These are phyloP conservation scores for Rhodomyrtus tomentosa DNA, from an alignment of 345 rosid genomes.

Conservation along the genomic window DNA sequence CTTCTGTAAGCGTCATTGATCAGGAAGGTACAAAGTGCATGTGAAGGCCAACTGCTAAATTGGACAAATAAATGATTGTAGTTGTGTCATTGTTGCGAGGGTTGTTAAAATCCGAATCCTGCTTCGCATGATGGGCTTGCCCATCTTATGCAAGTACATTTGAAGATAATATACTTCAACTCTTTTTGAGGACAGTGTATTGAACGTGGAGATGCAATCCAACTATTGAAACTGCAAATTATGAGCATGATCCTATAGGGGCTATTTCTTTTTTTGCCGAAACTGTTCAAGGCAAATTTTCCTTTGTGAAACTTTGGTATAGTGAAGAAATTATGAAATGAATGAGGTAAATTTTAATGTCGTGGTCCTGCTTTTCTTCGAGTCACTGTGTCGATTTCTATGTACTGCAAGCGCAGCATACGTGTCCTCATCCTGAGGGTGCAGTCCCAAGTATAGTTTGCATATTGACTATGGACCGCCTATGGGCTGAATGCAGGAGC, in stretches of 20 bases:
- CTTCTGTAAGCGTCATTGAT: constrained; percentile 53
- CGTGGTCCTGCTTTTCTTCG: neutral
- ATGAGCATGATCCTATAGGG: neutral
- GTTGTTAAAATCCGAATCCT: neutral
- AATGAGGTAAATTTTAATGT: neutral
- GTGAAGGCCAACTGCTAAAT: neutral
- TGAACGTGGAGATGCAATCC: neutral
- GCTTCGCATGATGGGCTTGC: neutral
- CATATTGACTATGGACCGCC: neutral
- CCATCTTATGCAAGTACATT: neutral
- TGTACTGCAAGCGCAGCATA: neutral
- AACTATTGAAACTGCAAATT: neutral
- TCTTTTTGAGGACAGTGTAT: neutral
- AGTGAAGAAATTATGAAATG: neutral
- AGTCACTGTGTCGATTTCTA: neutral
- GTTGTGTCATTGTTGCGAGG: neutral
- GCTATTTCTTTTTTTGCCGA: neutral
- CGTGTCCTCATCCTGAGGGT: neutral
- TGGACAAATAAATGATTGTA: neutral
- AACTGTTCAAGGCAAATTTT: neutral
- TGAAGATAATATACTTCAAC: neutral
- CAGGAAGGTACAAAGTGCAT: constrained; percentile 27
- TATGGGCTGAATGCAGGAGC: constrained; percentile 18
- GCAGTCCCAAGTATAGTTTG: neutral
- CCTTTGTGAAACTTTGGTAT: neutral